A percentile compares a stretch with the other conserved stretches of the same genome.
These are phyloP conservation scores for Podaxis carcinomalis DNA, from an alignment of 768 basidiomycete genomes.

Conservation along the genomic window DNA sequence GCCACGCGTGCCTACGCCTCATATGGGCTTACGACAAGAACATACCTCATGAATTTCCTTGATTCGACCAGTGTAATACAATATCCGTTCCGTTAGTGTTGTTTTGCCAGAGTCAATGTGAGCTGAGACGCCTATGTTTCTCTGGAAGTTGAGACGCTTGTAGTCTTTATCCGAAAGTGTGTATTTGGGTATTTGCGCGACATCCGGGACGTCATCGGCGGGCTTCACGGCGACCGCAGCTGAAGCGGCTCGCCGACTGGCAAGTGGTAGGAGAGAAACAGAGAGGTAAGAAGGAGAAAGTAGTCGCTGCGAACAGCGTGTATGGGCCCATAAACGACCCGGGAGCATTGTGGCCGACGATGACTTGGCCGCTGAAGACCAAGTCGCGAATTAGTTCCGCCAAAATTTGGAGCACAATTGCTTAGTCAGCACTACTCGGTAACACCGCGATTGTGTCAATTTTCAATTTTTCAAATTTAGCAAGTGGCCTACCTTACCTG, in stretches of 20 bases:
- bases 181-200: conserved; percentile 26
- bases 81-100: conserved; percentile 90
- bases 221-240: conserved; percentile 39
- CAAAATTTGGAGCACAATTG: conserved; percentile 9
- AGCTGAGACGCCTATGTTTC: conserved; percentile 95
- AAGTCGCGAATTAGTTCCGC: not conserved
- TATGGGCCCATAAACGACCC: conserved; percentile 1
- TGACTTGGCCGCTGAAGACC: not conserved
- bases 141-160: conserved; percentile 63
- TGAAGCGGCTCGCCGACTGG: conserved; percentile 35
- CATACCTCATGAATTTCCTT: conserved; percentile 93
- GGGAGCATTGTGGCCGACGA: conserved; percentile 6
- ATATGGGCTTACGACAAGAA: conserved; percentile 2
- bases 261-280: not conserved
- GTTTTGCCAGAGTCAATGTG: conserved; percentile 99
- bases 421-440: conserved; percentile 11
- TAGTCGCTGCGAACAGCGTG: not conserved
- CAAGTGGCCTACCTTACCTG: no score
- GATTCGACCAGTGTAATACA: conserved; percentile 96
- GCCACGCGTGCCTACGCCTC: not conserved
- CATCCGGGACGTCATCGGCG: conserved; percentile 14
- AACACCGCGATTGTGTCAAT: not conserved
- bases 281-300: conserved; percentile 5
- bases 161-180: conserved; percentile 62
- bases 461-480: no score